Evolutionary conservation across 257 asterid genomes (phyloP), one percentile per base, ranked within the genome.

Genomic region (Scutellaria minor): DNA sequence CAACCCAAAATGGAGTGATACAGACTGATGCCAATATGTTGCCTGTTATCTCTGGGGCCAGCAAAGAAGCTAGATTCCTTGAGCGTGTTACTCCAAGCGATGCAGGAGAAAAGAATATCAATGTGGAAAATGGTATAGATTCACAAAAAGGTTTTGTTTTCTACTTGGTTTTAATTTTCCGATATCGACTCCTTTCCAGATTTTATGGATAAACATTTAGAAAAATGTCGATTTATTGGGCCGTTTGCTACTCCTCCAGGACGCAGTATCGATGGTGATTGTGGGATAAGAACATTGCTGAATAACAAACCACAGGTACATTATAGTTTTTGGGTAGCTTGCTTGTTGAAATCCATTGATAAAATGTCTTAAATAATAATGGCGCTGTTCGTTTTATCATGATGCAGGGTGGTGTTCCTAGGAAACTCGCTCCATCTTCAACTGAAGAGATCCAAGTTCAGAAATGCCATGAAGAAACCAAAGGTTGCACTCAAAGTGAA

Each of bases 301-400:
- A 40, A 65, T 65, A 50, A 80, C 66, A 86, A 85, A 55, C 66
- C 81, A 39, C 85, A 85, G 96, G 97, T 91, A 78, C 62, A 12
- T 37, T 50, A 47, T 50, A 64, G 18, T 37, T 24, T 31, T 65
- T 39, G 31, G 37, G 13, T 47, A 4, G 3, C 31, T 59, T 48
- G 24, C 59, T 71, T 59, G 15, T 39, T 68, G 12, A 24, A 50
- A 50, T 67, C 27, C 15, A 1, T 41, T 18, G 53, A 37, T 5
- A 18, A 47, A n/a, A 50, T 24, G 55, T 20, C 57, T 44, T 52
- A 14, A 3, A 9, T 42, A 6, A 47, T 11, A n/a, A 3, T 14
- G 4, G 4, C 2, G 3, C 46, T 60, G 35, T 45, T 31, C 2
- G 39, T 27, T 46, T 46, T 46, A 39, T 35, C 13, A 31, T 71